A percentile compares a stretch with the other conserved stretches of the same genome.
Conservation (phyloP, 2,329 filamentous ascomycete species). For the Chrysoporthe austroafricana region DNA sequence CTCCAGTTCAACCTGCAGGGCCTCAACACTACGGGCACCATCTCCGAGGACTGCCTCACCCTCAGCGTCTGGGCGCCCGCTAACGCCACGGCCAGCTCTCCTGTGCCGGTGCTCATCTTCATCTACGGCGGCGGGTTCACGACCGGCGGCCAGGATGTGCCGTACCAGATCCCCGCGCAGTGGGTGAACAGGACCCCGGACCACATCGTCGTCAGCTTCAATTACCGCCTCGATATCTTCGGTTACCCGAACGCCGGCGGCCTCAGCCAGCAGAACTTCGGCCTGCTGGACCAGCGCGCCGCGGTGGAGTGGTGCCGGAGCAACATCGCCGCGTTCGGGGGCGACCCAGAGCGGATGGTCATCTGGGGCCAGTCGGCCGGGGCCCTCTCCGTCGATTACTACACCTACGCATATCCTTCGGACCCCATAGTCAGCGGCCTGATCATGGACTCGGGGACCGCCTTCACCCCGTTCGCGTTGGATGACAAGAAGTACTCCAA, state of each 20-base stretch:
- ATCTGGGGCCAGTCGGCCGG: slow-evolving; percentile 55
- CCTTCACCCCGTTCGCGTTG: slow-evolving; percentile 40
- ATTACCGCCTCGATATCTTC: slow-evolving; percentile 39
- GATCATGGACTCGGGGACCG: slow-evolving; percentile 45
- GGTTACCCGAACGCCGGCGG: slow-evolving; percentile 38
- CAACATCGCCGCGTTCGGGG: slow-evolving; percentile 56
- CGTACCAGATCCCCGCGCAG: slow-evolving; percentile 35
- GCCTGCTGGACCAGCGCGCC: slow-evolving; percentile 56
- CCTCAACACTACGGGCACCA: slow-evolving; percentile 30
- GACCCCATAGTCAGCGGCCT: slow-evolving; percentile 47
- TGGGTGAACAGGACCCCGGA: slow-evolving; percentile 37
- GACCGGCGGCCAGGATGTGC: slow-evolving; percentile 35
- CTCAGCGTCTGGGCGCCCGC: slow-evolving; percentile 33
- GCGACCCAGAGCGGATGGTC: slow-evolving; percentile 49
- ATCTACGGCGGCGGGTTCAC: slow-evolving; percentile 37
- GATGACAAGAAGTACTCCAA: slow-evolving; percentile 42
- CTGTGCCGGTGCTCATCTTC: slow-evolving; percentile 33
- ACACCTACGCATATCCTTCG: slow-evolving; percentile 45
- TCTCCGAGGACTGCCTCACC: slow-evolving; percentile 34
- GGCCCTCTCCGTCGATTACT: slow-evolving; percentile 41
- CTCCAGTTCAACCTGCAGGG: slow-evolving; percentile 34
- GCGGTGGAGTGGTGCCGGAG: slow-evolving; percentile 56
- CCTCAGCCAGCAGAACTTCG: slow-evolving; percentile 47
- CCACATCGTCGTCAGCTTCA: slow-evolving; percentile 39
- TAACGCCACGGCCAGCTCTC: not conserved